Evolutionary conservation across 2,329 filamentous ascomycete species (phyloP).

Genomic region (Chrysoporthe deuterocubensis): DNA sequence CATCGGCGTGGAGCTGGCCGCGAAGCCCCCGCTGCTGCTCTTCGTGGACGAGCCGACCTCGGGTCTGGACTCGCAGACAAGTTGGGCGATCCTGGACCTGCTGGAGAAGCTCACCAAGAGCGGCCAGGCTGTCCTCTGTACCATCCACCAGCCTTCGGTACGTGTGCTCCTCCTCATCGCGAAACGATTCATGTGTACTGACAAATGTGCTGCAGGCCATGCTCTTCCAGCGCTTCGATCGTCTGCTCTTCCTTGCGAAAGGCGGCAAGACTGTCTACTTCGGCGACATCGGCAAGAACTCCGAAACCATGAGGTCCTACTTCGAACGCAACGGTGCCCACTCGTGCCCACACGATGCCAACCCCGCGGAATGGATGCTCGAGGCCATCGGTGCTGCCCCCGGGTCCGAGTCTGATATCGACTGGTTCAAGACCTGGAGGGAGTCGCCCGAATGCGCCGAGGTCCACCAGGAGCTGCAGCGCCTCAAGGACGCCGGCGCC

Average conservation of each 20-base stretch:
- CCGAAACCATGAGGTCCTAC: constrained; percentile 69
- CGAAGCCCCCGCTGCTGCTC: constrained; percentile 83
- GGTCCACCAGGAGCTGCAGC: constrained; percentile 61
- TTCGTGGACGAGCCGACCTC: constrained; percentile 93
- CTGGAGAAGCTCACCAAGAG: constrained; percentile 85
- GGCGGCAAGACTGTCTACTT: constrained; percentile 80
- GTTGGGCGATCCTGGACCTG: constrained; percentile 84
- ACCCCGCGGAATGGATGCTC: constrained; percentile 84
- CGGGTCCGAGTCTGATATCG: constrained; percentile 63
- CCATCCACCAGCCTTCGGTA: constrained; percentile 83
- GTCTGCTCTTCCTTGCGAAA: constrained; percentile 73
- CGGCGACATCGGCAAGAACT: constrained; percentile 74
- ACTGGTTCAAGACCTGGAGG: constrained; percentile 69
- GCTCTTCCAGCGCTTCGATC: constrained; percentile 86
- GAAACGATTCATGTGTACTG: not conserved
- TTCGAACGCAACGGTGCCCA: constrained; percentile 75
- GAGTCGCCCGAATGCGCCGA: constrained; percentile 58
- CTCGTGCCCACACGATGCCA: constrained; percentile 68
- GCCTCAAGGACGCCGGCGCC: constrained; percentile 50
- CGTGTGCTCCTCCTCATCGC: not conserved
- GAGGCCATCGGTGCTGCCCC: constrained; percentile 66
- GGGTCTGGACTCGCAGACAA: constrained; percentile 86
- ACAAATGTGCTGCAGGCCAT: constrained; percentile 58
- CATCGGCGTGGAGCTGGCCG: constrained; percentile 90
- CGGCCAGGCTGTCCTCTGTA: constrained; percentile 90